Conservation (phyloP, 2,329 filamentous ascomycete genomes). For the Trichophaea hybrida region DNA sequence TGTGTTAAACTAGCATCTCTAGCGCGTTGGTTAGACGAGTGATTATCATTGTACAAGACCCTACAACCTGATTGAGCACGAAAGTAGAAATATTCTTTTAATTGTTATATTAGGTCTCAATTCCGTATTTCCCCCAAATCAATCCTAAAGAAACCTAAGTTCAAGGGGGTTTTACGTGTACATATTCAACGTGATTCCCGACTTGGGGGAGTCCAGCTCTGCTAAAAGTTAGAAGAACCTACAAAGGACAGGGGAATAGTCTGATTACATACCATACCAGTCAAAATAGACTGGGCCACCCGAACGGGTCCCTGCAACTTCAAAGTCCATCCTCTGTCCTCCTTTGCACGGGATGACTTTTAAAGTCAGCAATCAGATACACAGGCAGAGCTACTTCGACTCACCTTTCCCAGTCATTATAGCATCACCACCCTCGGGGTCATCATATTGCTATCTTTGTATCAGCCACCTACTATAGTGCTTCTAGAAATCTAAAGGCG, state of each 20-base stretch:
- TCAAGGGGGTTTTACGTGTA: background rate
- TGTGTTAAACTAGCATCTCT: too few relatives aligned
- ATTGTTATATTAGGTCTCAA: background rate
- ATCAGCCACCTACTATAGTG: too few relatives aligned
- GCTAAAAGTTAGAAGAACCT: slow-evolving; percentile 3
- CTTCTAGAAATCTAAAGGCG: too few relatives aligned
- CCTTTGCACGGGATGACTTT: slow-evolving; percentile 10
- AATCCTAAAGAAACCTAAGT: too few relatives aligned
- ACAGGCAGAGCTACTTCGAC: too few relatives aligned
- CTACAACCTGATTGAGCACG: too few relatives aligned
- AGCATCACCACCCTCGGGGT: slow-evolving; percentile 4
- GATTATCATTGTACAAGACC: too few relatives aligned
- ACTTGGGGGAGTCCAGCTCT: slow-evolving; percentile 4
- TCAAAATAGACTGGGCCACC: slow-evolving; percentile 6
- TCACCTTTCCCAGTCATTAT: background rate
- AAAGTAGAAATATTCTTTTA: background rate
- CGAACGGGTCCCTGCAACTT: slow-evolving; percentile 12
- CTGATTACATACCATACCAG: slow-evolving; percentile 20
- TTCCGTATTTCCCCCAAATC: background rate
- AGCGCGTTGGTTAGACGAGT: too few relatives aligned
- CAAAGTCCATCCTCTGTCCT: slow-evolving; percentile 21
- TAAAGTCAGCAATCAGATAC: slow-evolving; percentile 2
- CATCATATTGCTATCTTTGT: background rate
- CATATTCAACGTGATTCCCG: slow-evolving; percentile 15
- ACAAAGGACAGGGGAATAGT: background rate